A percentile compares a stretch with the other conserved stretches of the same genome.
These are phyloP conservation scores for Areca catechu DNA, from an alignment of 176 grass and related monocot species.

Conservation along the genomic window DNA sequence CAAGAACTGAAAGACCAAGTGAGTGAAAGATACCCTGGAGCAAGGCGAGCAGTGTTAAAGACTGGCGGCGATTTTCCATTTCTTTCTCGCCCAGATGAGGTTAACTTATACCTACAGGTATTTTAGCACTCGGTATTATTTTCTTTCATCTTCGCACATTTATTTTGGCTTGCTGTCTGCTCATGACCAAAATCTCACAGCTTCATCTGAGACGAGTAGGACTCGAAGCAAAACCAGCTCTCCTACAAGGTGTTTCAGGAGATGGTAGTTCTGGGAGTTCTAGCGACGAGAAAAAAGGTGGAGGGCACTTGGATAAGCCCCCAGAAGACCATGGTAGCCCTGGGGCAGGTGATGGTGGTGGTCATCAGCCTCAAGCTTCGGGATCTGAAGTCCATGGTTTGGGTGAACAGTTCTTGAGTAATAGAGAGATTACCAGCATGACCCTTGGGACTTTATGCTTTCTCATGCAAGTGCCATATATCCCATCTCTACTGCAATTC, in stretches of 20 bases:
- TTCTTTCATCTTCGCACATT: constrained; percentile 7
- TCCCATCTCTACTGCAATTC: no score
- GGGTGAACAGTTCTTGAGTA: constrained; percentile 10
- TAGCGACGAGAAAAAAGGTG: constrained; percentile 25
- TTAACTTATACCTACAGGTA: constrained; percentile 98
- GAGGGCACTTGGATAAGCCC: constrained; percentile 21
- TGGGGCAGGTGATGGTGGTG: constrained; percentile 14
- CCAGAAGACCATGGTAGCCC: constrained; percentile 5
- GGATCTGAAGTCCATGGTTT: constrained; percentile 46
- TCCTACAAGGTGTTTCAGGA: constrained; percentile 42
- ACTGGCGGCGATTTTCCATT: constrained; percentile 97
- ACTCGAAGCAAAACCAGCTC: constrained; percentile 71
- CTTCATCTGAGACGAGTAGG: constrained; percentile 92
- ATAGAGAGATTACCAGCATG: no score
- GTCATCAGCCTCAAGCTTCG: constrained; percentile 18
- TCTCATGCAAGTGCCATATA: no score
- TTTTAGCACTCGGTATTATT: background rate
- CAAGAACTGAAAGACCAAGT: constrained; percentile 82
- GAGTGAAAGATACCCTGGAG: constrained; percentile 80
- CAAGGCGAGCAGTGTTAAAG: constrained; percentile 69
- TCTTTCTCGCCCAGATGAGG: constrained; percentile 86
- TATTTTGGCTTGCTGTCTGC: constrained; percentile 10
- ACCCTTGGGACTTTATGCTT: no score
- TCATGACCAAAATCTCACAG: constrained; percentile 33
- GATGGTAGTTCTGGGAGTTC: constrained; percentile 47